Evolutionary conservation across 352 stramenopile genomes (phyloP).

Genomic region (Blastocystis hominis): DNA sequence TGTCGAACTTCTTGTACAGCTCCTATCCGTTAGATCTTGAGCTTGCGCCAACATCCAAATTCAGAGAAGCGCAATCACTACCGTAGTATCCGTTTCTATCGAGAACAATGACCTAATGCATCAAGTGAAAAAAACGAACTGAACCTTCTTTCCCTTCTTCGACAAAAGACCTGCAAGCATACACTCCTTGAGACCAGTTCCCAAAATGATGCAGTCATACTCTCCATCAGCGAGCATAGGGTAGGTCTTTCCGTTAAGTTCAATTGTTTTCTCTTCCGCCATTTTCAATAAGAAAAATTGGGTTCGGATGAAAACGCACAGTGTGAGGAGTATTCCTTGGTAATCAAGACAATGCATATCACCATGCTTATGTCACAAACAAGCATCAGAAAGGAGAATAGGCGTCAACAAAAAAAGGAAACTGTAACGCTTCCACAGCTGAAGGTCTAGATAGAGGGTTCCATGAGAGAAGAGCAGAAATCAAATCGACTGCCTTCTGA

Average conservation of each 20-base stretch:
- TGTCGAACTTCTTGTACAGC: slow-evolving; percentile 68
- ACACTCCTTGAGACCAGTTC: slow-evolving; percentile 98
- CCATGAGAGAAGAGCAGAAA: slow-evolving; percentile 81
- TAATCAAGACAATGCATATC: neutral
- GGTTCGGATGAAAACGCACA: neutral
- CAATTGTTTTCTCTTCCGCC: slow-evolving; percentile 26
- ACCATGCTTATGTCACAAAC: neutral
- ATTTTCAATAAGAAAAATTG: neutral
- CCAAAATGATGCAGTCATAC: slow-evolving; percentile 98
- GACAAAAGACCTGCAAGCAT: slow-evolving; percentile 91
- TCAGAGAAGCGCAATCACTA: slow-evolving; percentile 78
- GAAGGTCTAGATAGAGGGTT: slow-evolving; percentile 82
- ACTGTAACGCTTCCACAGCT: slow-evolving; percentile 69
- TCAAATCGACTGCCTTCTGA: slow-evolving; percentile 78
- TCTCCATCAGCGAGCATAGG: slow-evolving; percentile 85
- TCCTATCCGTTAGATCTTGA: slow-evolving; percentile 87
- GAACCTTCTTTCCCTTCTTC: slow-evolving; percentile 78
- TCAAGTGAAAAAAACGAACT: neutral
- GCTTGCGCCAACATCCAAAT: neutral
- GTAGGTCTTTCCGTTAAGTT: slow-evolving; percentile 48
- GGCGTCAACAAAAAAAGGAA: neutral
- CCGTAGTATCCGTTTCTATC: slow-evolving; percentile 97
- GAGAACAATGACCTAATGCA: slow-evolving; percentile 72
- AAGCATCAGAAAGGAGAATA: neutral
- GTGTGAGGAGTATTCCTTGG: neutral